Evolutionary conservation across 345 rosid species (phyloP).

Genomic region (Populus euphratica): DNA sequence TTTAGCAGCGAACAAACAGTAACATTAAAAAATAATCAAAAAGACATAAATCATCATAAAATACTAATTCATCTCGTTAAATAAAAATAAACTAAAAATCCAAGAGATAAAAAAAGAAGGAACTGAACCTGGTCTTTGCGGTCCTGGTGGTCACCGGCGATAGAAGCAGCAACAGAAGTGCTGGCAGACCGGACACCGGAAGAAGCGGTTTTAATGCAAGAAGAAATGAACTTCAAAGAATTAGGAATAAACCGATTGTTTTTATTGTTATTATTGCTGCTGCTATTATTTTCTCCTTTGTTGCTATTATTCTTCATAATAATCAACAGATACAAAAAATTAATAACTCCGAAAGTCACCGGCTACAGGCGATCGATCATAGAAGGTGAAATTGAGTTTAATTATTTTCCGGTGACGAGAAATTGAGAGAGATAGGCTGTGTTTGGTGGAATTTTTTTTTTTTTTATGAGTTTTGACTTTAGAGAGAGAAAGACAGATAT

Average conservation of each 20-base stretch:
- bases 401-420: not conserved
- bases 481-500: slow-evolving; percentile 8
- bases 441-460: slow-evolving; percentile 14
- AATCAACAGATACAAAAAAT: not conserved
- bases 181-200: slow-evolving; percentile 89
- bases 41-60: not conserved
- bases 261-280: slow-evolving; percentile 25
- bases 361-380: slow-evolving; percentile 57
- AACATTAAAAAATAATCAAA: not conserved
- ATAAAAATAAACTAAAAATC: not conserved
- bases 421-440: slow-evolving; percentile 4
- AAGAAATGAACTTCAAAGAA: slow-evolving; percentile 81
- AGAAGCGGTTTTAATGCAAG: slow-evolving; percentile 84
- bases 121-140: slow-evolving; percentile 70
- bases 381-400: not conserved
- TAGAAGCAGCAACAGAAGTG: slow-evolving; percentile 80
- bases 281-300: slow-evolving; percentile 26
- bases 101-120: not conserved
- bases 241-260: slow-evolving; percentile 58
- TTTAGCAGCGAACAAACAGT: slow-evolving; percentile 15
- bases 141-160: slow-evolving; percentile 52
- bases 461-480: slow-evolving; percentile 38
- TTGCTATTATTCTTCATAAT: slow-evolving; percentile 64
- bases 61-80: not conserved
- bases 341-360: slow-evolving; percentile 22